Percentiles rank a stretch among this genome's conserved stretches.
These are phyloP conservation scores for Xylaria sp. DNA, from an alignment of 2,329 filamentous ascomycete genomes.

Conservation along the genomic window DNA sequence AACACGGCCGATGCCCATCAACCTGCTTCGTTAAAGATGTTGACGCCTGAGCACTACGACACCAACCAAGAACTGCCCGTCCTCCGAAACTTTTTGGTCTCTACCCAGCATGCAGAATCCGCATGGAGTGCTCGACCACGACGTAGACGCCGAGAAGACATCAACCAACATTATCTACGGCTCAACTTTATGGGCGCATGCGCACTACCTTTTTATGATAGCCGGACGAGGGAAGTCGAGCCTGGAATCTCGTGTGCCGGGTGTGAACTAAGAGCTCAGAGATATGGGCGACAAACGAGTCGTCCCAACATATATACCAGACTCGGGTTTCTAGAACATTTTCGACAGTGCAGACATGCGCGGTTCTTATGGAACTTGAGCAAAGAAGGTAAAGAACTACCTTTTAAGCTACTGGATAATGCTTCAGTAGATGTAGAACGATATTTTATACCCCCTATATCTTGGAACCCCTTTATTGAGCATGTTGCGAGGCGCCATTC, in stretches of 20 bases:
- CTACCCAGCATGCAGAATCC: constrained; percentile 31
- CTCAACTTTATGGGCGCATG: constrained; percentile 40
- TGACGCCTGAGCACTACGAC: constrained; percentile 38
- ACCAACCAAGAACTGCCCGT: constrained; percentile 29
- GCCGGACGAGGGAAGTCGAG: constrained; percentile 32
- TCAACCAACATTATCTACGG: too few relatives aligned
- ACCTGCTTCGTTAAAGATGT: constrained; percentile 38
- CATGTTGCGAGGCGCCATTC: too few relatives aligned
- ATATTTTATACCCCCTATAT: too few relatives aligned
- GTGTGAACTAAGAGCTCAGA: constrained; percentile 30
- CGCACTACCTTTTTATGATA: constrained; percentile 17
- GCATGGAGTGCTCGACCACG: constrained; percentile 21
- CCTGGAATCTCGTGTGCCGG: constrained; percentile 42
- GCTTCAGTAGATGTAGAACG: too few relatives aligned
- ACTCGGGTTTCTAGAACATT: constrained; percentile 42
- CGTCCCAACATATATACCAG: too few relatives aligned
- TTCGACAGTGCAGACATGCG: constrained; percentile 43
- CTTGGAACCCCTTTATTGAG: too few relatives aligned
- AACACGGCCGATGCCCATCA: background rate
- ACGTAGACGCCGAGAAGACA: too few relatives aligned
- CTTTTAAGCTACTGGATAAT: constrained; percentile 22
- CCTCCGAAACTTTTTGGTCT: constrained; percentile 27
- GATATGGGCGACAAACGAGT: too few relatives aligned
- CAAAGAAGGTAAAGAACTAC: constrained; percentile 12
- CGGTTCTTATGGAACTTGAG: constrained; percentile 39